Evolutionary conservation across 306 rosid genomes (phyloP), one percentile per base, ranked within the genome.

Genomic region (Vigna reflexopilosa): DNA sequence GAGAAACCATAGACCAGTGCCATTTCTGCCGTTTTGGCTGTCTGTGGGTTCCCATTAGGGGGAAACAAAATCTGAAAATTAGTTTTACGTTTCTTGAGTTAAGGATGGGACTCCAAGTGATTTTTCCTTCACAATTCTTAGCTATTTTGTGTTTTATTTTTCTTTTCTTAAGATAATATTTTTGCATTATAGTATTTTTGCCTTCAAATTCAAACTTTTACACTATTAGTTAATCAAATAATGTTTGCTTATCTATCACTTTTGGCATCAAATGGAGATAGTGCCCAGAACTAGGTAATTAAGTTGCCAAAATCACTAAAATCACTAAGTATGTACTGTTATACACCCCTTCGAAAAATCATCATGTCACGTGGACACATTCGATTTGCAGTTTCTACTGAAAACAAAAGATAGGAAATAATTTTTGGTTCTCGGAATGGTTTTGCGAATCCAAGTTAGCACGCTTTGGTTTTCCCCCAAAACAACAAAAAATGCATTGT

Each of bases 391-490:
- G 4, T 36, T 64, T 64, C 16, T n/a, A 38, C 17, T 30, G 16
- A 19, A 14, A 20, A 14, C 56, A 19, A 36, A 48, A 69, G n/a
- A 59, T 28, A 11, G 26, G 10, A 17, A 47, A 9, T 19, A 50
- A 6, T 13, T 56, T 28, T 11, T 12, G 3, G 56, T 81, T 75
- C 45, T 55, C 49, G n/a, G 16, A 14, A 65, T 26, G 17, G 45
- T 14, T 44, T 63, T 66, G 42, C 76, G 54, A 61, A 59, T 56
- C 38, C 28, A 17, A 24, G 71, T 83, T 69, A 49, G 42, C 17
- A 54, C 2, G n/a, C 9, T 30, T 57, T 54, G 28, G 2, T 17
- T 17, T 45, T 40, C 0, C 71, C 65, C 49, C 45, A 24, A 19
- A 55, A 55, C 9, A 58, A 58, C 50, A 24, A 24, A 42, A 24